Conservation (phyloP, 495 filamentous ascomycete genomes). For the Talaromyces trachyspermus region DNA sequence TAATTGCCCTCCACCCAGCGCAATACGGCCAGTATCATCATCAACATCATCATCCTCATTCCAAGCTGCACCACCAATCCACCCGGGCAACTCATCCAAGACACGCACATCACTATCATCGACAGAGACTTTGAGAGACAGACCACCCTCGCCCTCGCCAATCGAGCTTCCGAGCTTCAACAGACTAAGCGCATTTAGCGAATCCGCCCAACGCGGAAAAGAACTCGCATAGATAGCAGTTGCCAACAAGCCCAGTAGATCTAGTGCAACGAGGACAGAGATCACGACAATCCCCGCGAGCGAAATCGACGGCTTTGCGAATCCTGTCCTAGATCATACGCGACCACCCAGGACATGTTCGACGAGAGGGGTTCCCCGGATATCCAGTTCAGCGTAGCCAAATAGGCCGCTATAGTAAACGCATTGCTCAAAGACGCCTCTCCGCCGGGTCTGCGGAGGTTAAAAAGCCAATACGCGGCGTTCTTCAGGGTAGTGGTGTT, state of each 20-base stretch:
- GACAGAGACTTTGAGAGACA: constrained; percentile 10
- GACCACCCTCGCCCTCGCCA: no score
- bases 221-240: constrained; percentile 17
- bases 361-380: background rate
- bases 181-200: constrained; percentile 17
- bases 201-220: constrained; percentile 16
- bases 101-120: background rate
- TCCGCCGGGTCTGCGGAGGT: no score
- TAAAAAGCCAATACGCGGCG: background rate
- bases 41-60: no score
- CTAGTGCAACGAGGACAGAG: constrained; percentile 16
- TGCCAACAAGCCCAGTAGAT: constrained; percentile 11
- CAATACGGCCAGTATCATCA: no score
- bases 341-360: background rate
- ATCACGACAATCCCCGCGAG: constrained; percentile 14
- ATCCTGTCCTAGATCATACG: constrained; percentile 15
- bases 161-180: constrained; percentile 14
- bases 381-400: constrained; percentile 16
- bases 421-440: constrained; percentile 7
- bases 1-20: no score
- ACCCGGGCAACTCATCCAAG: constrained; percentile 8
- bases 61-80: constrained; percentile 6
- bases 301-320: constrained; percentile 16
- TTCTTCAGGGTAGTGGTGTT: no score
- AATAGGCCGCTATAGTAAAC: constrained; percentile 14